Conservation (phyloP, 371 early-diverging fungal genomes). For the Mortierella sp. region DNA sequence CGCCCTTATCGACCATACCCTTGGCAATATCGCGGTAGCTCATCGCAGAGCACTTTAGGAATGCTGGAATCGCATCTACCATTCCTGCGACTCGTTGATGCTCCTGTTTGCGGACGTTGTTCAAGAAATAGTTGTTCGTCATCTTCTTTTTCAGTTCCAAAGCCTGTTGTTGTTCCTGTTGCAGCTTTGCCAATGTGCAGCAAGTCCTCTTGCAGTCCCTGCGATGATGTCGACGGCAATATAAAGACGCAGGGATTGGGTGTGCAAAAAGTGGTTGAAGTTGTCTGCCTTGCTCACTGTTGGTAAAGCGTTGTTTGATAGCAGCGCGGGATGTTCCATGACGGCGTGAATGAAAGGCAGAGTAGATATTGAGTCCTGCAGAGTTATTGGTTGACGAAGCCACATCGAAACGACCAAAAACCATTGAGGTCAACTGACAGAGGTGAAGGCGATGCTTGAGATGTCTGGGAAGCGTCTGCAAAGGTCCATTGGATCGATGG, state of each 20-base stretch:
- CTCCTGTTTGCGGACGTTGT: constrained; percentile 29
- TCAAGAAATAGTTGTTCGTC: constrained; percentile 43
- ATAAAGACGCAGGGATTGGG: constrained; percentile 24
- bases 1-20: constrained; percentile 26
- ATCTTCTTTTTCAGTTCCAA: constrained; percentile 55
- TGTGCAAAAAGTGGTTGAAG: constrained; percentile 21
- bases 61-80: constrained; percentile 68
- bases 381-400: constrained; percentile 55
- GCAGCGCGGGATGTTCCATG: constrained; percentile 48
- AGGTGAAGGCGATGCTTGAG: constrained; percentile 68
- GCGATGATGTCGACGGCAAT: constrained; percentile 52
- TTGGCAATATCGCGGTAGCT: constrained; percentile 55
- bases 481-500: constrained; percentile 59
- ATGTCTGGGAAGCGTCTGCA: constrained; percentile 57
- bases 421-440: constrained; percentile 68
- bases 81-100: constrained; percentile 52
- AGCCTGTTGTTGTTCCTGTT: constrained; percentile 53
- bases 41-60: constrained; percentile 67
- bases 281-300: constrained; percentile 30
- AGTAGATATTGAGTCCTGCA: constrained; percentile 49
- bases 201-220: constrained; percentile 47
- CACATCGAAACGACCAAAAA: constrained; percentile 71
- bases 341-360: constrained; percentile 49
- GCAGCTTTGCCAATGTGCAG: constrained; percentile 47
- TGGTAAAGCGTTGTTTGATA: constrained; percentile 26